Conservation (phyloP, 1,139 yeast genomes). For the Starmera stellimalicola region DNA sequence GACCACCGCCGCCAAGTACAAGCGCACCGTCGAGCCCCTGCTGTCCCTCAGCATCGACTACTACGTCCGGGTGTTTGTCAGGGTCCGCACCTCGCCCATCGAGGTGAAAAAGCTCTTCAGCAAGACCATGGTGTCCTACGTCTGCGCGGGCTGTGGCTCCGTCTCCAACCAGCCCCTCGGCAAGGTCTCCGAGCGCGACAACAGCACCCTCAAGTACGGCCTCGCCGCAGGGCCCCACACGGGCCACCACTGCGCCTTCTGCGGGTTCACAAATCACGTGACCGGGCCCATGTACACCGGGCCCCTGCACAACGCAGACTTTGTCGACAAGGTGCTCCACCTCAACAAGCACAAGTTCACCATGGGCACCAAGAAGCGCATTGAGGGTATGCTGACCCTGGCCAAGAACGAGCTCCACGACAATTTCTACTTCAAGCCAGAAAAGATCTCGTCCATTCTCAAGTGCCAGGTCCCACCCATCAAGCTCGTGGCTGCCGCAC, state of each 20-base stretch:
- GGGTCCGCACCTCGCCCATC: conserved; percentile 68
- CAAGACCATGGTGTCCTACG: conserved; percentile 68
- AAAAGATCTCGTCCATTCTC: conserved; percentile 63
- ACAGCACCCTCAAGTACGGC: conserved; percentile 36
- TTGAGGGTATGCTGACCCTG: conserved; percentile 84
- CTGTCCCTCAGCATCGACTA: conserved; percentile 82
- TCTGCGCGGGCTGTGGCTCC: conserved; percentile 85
- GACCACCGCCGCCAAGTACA: conserved; percentile 81
- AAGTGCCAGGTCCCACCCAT: conserved; percentile 82
- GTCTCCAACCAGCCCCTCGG: conserved; percentile 69
- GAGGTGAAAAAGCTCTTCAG: conserved; percentile 69
- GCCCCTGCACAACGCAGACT: conserved; percentile 55
- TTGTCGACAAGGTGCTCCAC: conserved; percentile 52
- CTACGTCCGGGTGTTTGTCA: conserved; percentile 77
- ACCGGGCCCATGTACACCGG: conserved; percentile 99
- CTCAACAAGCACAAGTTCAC: conserved; percentile 39
- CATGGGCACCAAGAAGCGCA: conserved; percentile 75
- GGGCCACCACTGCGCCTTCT: conserved; percentile 52
- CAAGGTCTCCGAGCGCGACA: conserved; percentile 34
- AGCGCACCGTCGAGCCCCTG: conserved; percentile 78
- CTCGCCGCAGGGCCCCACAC: conserved; percentile 50
- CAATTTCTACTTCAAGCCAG: conserved; percentile 80
- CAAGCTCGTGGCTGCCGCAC: conserved; percentile 60
- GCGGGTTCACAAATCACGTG: conserved; percentile 61
- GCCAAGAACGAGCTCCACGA: conserved; percentile 62